These are phyloP conservation scores for Curvularia lunata DNA, from an alignment of 2,329 filamentous ascomycete genomes.

Conservation along the genomic window DNA sequence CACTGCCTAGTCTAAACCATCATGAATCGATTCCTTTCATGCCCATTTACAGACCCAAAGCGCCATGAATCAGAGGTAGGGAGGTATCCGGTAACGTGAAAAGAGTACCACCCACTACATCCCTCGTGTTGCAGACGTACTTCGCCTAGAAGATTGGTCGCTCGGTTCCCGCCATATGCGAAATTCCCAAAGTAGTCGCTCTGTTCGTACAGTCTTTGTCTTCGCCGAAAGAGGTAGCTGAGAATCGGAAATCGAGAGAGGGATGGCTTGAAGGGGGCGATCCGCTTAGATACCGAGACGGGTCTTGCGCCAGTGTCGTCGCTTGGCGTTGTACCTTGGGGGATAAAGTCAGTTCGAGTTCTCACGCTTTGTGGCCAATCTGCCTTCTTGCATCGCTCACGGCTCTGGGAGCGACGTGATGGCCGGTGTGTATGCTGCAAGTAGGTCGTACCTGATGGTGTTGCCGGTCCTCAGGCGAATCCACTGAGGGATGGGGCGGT, in stretches of 20 bases:
- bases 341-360: constrained; percentile 20
- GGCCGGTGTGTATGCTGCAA: constrained; percentile 1
- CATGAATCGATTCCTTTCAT: constrained; percentile 35
- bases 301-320: constrained; percentile 99
- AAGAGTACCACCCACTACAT: constrained; percentile 33
- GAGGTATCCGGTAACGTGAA: constrained; percentile 34
- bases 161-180: constrained; percentile 37
- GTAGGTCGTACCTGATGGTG: constrained; percentile 89
- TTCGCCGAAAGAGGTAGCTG: constrained; percentile 33
- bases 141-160: constrained; percentile 34
- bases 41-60: constrained; percentile 45
- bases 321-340: constrained; percentile 98
- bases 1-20: constrained; percentile 49
- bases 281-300: constrained; percentile 92
- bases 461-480: constrained; percentile 98
- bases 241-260: constrained; percentile 45
- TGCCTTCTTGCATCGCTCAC: constrained; percentile 6
- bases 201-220: constrained; percentile 31
- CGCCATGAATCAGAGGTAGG: constrained; percentile 42
- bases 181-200: constrained; percentile 39
- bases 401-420: constrained; percentile 1
- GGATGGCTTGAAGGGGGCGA: constrained; percentile 53
- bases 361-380: not conserved
- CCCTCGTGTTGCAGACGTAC: constrained; percentile 32
- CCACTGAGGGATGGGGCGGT: constrained; percentile 99